phyloP scores from a whole-genome alignment of 768 basidiomycete species.

The Trametes punicea region DNA sequence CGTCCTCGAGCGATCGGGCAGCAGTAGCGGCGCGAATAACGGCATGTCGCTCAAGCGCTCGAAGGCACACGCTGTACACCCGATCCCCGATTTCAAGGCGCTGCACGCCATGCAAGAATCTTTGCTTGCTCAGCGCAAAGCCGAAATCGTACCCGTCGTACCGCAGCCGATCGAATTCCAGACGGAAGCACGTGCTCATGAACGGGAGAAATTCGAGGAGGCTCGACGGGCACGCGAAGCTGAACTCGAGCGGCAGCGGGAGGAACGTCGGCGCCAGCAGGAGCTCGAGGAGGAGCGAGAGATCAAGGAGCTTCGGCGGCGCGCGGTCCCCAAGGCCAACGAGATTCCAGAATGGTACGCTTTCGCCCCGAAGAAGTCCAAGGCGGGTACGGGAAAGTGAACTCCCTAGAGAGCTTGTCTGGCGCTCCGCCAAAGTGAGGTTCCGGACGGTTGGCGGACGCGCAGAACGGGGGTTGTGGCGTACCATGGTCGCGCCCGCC shows the following conservation, averaged over 20 bases:
- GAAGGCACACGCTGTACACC: conserved; percentile 26
- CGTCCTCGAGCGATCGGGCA: conserved; percentile 30
- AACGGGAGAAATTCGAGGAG: conserved; percentile 63
- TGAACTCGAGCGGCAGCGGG: conserved; percentile 45
- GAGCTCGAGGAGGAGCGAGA: conserved; percentile 59
- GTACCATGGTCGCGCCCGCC: conserved; percentile 3
- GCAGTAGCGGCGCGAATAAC: conserved; percentile 1
- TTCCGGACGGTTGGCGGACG: conserved; percentile 2
- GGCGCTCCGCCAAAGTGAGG: not conserved
- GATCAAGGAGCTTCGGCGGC: conserved; percentile 58
- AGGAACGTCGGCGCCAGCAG: conserved; percentile 43
- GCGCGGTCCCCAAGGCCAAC: conserved; percentile 64
- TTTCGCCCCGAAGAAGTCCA: conserved; percentile 56
- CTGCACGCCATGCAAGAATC: conserved; percentile 48
- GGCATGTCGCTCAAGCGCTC: conserved; percentile 12
- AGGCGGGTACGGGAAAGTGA: conserved; percentile 20
- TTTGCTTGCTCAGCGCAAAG: conserved; percentile 40
- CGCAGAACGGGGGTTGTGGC: conserved; percentile 13
- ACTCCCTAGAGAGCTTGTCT: not conserved
- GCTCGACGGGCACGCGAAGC: conserved; percentile 53
- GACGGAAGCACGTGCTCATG: conserved; percentile 56
- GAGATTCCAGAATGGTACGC: conserved; percentile 78
- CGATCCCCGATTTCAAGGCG: conserved; percentile 53
- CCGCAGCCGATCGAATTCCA: conserved; percentile 46
- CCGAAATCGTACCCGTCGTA: conserved; percentile 45